Base-by-base conservation (phyloP, 305 asterid species). In the Withania somnifera region DNA sequence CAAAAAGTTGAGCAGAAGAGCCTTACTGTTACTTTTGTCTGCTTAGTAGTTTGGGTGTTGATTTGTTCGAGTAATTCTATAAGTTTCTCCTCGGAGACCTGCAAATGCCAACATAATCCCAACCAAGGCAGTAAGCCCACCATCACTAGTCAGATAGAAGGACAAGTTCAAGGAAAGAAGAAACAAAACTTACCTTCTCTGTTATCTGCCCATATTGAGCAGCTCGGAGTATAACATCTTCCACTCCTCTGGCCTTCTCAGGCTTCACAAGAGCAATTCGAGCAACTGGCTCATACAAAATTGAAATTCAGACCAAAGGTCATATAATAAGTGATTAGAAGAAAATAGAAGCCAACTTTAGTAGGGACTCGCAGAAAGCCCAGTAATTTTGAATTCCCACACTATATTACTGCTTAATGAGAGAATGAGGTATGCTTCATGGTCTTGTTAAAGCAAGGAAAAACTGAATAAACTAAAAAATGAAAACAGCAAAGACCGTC, bases 241-340 rank as follows among this genome's bases (percentile, higher is more conserved):
- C 99, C 32, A 94, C 98, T 73, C 98, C 98, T 88, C 97, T 90
- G 81, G 99, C 98, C 90, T 95, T 95, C 38, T 95, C 98, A 26
- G 99, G 98, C 89, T 95, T 95, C 81, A 95, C 98, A 83, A 95
- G 87, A 19, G 98, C 98, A 85, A 95, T 95, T 80, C 98, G 93
- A 86, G 98, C 97, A 88, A 95, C 98, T 95, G 84, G 83, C 60
- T 79, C 22, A 82, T 11, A 86, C 28, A 76, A 60, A 53, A 61
- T 19, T 14, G n/a, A 50, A 66, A 69, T 47, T 7, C 17, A 60
- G 17, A 22, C 11, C 67, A 79, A 22, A 24, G 2, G 17, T 61
- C 1, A 60, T 40, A 71, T 5, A 45, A 34, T 14, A 11, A 34
- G 38, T 22, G 19, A 20, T 40, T 0, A 36, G 76, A 80, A 80